Base-by-base conservation (phyloP, 148 eudicot species). In the Drosera capensis region DNA sequence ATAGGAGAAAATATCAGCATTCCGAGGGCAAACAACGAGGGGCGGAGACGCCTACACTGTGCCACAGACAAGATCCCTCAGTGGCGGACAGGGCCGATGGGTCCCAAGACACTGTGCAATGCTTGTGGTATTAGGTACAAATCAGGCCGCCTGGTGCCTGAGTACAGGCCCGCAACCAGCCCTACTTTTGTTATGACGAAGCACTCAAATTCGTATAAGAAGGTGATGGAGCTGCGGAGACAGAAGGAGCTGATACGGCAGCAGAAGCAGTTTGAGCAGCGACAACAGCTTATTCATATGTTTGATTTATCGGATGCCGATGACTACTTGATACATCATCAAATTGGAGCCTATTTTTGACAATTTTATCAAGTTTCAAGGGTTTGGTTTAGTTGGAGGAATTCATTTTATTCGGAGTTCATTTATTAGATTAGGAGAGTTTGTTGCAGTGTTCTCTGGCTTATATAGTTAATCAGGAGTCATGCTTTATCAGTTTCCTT, bases 61-160 rank as follows among this genome's bases (percentile, higher is more conserved):
- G 83, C 73, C 2, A 68, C 93, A 0, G 84, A 75, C 38, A 84
- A 78, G 66, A 90, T 95, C n/a, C 97, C 97, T 1, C 95, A 90
- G 36, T 90, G 97, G 97, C 65, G 97, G 42, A 66, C 86, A 0
- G 97, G 97, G 30, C 97, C 97, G 1, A 52, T 69, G 74, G 97
- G 97, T 16, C 92, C 93, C 3, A 84, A 80, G 48, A 90, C 95
- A 0, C 68, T 90, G 1, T 90, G 97, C 56, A 90, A 90, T 6
- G 97, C 97, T 0, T 90, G 97, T 3, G 97, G 97, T 12, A 95
- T 90, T 0, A 35, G 95, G 44, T 80, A 72, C 61, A 80, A 78
- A 64, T 78, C 82, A 31, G 97, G 97, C 18, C 65, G 95, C 34
- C 73, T 90, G 2, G 84, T 80, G 26, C 95, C 97, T 0, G 97